phyloP scores from a whole-genome alignment of 2,329 filamentous ascomycete species.

The Byssoonygena ceratinophila region DNA sequence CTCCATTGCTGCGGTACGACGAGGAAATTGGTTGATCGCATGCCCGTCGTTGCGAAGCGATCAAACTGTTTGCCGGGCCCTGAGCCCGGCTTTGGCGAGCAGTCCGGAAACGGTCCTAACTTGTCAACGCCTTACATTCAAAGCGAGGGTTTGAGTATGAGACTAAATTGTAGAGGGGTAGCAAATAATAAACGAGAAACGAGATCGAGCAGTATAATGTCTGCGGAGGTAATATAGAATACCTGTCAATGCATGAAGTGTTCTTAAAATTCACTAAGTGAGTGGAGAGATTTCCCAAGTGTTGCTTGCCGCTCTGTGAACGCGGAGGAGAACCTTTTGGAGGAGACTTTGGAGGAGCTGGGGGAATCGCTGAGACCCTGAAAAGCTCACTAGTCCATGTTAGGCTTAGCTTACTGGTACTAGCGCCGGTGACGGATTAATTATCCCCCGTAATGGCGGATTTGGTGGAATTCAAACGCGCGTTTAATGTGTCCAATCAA shows the following conservation, averaged over 20 bases:
- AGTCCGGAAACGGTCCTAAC: background rate
- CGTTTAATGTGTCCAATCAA: background rate
- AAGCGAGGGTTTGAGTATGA: background rate
- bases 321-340: slow-evolving; percentile 7
- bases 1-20: slow-evolving; percentile 13
- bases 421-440: background rate
- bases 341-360: background rate
- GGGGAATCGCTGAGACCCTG: slow-evolving; percentile 12
- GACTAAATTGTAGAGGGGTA: background rate
- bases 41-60: background rate
- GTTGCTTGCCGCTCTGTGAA: background rate
- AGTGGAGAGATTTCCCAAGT: background rate
- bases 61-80: slow-evolving; percentile 15
- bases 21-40: background rate
- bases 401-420: background rate
- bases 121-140: background rate
- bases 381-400: slow-evolving; percentile 5
- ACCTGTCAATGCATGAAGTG: background rate
- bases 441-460: background rate
- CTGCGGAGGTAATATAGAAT: background rate
- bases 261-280: background rate
- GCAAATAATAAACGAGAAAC: background rate
- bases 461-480: background rate
- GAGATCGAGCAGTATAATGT: background rate
- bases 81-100: slow-evolving; percentile 14